Percentiles rank a stretch among this genome's conserved stretches.
These are phyloP conservation scores for Dipodascus geniculatus DNA, from an alignment of 805 yeast genomes.

Conservation along the genomic window DNA sequence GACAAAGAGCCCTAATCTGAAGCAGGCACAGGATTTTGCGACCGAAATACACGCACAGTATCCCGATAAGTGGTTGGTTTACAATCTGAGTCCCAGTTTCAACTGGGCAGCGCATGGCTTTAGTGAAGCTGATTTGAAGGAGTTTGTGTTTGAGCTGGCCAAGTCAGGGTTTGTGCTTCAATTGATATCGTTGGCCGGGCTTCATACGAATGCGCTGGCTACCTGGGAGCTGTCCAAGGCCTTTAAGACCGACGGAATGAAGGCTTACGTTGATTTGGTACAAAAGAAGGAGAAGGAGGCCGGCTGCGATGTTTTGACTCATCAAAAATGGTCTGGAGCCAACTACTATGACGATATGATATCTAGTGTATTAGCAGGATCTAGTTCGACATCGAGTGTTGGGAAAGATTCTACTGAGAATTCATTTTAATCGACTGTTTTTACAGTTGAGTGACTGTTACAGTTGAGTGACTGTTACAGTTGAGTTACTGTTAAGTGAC, in stretches of 20 bases:
- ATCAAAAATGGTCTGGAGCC: constrained; percentile 56
- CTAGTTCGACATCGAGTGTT: constrained; percentile 32
- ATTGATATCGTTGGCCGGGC: constrained; percentile 48
- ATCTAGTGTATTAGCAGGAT: constrained; percentile 33
- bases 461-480: too few relatives aligned
- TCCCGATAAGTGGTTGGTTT: constrained; percentile 47
- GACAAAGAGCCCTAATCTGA: constrained; percentile 45
- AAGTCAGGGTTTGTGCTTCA: constrained; percentile 47
- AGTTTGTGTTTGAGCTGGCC: constrained; percentile 43
- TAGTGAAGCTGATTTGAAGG: constrained; percentile 32
- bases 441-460: too few relatives aligned
- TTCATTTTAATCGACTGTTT: background rate
- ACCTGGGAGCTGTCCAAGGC: constrained; percentile 39
- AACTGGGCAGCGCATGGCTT: constrained; percentile 52
- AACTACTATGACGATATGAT: constrained; percentile 37
- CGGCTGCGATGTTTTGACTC: constrained; percentile 43
- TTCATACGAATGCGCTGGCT: constrained; percentile 41
- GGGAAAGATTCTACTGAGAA: constrained; percentile 35
- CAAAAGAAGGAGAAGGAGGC: constrained; percentile 36
- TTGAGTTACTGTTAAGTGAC: too few relatives aligned
- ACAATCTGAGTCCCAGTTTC: constrained; percentile 49
- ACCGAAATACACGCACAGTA: constrained; percentile 32
- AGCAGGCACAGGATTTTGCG: constrained; percentile 39
- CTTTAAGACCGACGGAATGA: constrained; percentile 44
- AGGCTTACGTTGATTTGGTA: constrained; percentile 42